phyloP scores from a whole-genome alignment of 495 filamentous ascomycete species.

The Lophiotrema nucula region DNA sequence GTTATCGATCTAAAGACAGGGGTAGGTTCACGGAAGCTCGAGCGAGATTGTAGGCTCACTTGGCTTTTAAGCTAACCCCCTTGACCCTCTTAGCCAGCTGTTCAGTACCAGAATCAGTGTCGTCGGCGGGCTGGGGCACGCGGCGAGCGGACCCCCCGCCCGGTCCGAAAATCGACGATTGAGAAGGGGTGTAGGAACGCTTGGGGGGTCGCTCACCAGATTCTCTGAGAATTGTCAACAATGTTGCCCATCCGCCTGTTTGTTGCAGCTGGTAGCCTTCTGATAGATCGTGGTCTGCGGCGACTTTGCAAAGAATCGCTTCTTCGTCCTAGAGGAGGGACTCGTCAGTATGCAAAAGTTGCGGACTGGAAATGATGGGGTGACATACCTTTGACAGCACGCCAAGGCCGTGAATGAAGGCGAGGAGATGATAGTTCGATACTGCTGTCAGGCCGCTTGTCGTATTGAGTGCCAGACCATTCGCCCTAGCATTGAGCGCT shows the following conservation, averaged over 20 bases:
- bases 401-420: conserved; percentile 76
- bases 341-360: neutral
- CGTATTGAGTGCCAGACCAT: conserved; percentile 50
- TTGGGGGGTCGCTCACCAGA: conserved; percentile 95
- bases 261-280: conserved; percentile 79
- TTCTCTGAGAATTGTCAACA: conserved; percentile 88
- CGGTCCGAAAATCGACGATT: neutral
- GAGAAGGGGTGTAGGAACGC: conserved; percentile 49
- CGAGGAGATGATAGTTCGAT: conserved; percentile 91
- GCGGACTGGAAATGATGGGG: neutral
- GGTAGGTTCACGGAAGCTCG: too few relatives aligned
- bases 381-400: conserved; percentile 78
- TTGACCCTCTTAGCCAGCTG: conserved; percentile 98
- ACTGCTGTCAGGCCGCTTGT: conserved; percentile 64
- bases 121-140: conserved; percentile 14
- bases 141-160: conserved; percentile 38
- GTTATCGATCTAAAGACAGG: too few relatives aligned
- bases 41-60: too few relatives aligned
- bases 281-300: conserved; percentile 70
- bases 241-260: conserved; percentile 86
- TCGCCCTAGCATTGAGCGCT: conserved; percentile 54
- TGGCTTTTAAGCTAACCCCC: conserved; percentile 80
- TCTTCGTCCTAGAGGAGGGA: conserved; percentile 74
- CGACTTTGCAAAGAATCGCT: conserved; percentile 78
- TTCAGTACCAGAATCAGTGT: conserved; percentile 48